Base-by-base conservation (phyloP, 2,329 filamentous ascomycete genomes). In the Westerdykella aurantiaca region DNA sequence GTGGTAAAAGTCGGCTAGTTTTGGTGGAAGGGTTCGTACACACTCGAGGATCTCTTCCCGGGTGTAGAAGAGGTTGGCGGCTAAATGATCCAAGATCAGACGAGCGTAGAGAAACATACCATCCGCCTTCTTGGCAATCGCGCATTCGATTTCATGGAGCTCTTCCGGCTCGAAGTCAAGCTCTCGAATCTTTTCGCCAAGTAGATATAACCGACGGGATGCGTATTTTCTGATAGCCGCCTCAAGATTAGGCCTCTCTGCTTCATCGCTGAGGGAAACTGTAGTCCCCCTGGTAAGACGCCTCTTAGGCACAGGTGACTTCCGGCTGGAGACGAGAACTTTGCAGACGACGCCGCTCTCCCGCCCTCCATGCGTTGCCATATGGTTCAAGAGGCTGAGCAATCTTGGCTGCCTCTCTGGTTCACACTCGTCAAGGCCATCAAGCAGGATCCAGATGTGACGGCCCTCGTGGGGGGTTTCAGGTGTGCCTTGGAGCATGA, bases 391-490 rank as follows among this genome's bases (percentile, higher is more conserved):
- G 13, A 59, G 50, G 13, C 44, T 42, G 17, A 61, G 25, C 9
- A 62, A 34, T 21, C 49, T 41, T n/a, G 41, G 38, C 33, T 59
- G 53, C 17, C 51, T 49, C 10, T 43, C 39, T 11, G 40, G 18
- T 13, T 51, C 45, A 29, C 49, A 58, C 47, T 64, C 61, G 22
- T 64, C 57, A 6, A 62, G 18, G 2, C 61, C 58, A 42, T 64
- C 61, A 18, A 64, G 31, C 10, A 64, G 41, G 6, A 64, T 48
- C 33, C 53, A 57, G 9, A 53, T 25, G 11, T 48, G 47, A 6
- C 45, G 25, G 1, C 17, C 35, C 11, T 45, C 12, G 9, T 43
- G 31, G 11, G 49, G 46, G 11, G 42, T 42, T 10, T 46, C 37
- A 2, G 44, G 25, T 2, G 50, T 33, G 5, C 44, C 31, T 6